Conservation (phyloP, 2,329 filamentous ascomycete species). For the Fusarium haematococcum region DNA sequence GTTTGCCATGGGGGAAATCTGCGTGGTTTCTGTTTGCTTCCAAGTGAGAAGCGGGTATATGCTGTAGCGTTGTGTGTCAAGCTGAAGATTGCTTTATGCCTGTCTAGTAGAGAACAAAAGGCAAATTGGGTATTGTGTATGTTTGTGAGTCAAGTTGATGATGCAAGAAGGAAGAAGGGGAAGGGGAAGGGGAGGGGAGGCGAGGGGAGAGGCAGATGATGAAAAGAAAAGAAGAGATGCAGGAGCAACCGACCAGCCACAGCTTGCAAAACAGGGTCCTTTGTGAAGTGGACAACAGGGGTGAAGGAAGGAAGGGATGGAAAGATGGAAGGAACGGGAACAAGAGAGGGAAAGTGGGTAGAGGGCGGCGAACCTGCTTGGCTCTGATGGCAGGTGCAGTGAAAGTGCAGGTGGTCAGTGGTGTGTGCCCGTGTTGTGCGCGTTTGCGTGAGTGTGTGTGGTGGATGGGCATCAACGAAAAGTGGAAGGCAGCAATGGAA, state of each 20-base stretch:
- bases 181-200: neutral
- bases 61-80: neutral
- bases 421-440: neutral
- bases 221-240: slow-evolving; percentile 19
- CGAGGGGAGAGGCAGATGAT: slow-evolving; percentile 8
- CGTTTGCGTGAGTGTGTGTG: slow-evolving; percentile 10
- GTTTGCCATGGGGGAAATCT: slow-evolving; percentile 51
- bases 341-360: slow-evolving; percentile 26
- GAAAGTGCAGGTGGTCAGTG: neutral
- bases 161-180: slow-evolving; percentile 24
- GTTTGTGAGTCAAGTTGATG: neutral
- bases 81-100: neutral
- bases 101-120: neutral
- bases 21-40: slow-evolving; percentile 11
- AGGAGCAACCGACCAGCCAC: slow-evolving; percentile 26
- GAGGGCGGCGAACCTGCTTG: slow-evolving; percentile 15
- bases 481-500: slow-evolving; percentile 34
- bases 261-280: slow-evolving; percentile 39
- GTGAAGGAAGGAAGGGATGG: neutral
- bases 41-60: neutral
- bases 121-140: neutral
- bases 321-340: slow-evolving; percentile 7
- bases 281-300: slow-evolving; percentile 24
- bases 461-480: slow-evolving; percentile 39
- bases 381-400: neutral